These are phyloP conservation scores for Didymella lethalis DNA, from an alignment of 2,329 filamentous ascomycete genomes.

Conservation along the genomic window DNA sequence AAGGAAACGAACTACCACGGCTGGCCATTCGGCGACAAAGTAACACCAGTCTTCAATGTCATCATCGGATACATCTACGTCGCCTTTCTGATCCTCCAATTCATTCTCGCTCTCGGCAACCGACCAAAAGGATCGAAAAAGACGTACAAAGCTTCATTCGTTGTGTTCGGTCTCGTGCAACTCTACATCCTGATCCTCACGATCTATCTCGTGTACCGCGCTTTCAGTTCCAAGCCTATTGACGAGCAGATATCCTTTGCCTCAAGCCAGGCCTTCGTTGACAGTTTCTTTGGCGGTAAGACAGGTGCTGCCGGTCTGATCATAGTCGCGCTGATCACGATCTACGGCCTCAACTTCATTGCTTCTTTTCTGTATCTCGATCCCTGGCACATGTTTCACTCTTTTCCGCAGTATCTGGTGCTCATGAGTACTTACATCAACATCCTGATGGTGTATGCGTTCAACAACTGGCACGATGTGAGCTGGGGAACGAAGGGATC, in stretches of 20 bases:
- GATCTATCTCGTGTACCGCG: conserved; percentile 80
- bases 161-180: conserved; percentile 84
- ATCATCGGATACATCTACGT: conserved; percentile 88
- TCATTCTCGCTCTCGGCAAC: conserved; percentile 92
- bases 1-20: conserved; percentile 59
- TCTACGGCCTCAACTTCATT: neutral
- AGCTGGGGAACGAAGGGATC: conserved; percentile 99
- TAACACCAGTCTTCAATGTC: conserved; percentile 86
- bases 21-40: conserved; percentile 84
- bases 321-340: neutral
- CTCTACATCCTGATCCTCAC: conserved; percentile 85
- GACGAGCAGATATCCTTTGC: conserved; percentile 68
- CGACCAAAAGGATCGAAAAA: conserved; percentile 89
- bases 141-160: conserved; percentile 86
- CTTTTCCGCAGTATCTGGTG: conserved; percentile 89
- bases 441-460: conserved; percentile 96
- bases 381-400: conserved; percentile 99
- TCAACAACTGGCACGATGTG: conserved; percentile 99
- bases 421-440: conserved; percentile 97
- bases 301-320: conserved; percentile 54
- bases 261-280: conserved; percentile 71
- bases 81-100: conserved; percentile 86
- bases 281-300: conserved; percentile 73
- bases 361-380: conserved; percentile 83
- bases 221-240: conserved; percentile 66